Base-by-base conservation (phyloP, 345 rosid species). In the Cochlearia excelsa region DNA sequence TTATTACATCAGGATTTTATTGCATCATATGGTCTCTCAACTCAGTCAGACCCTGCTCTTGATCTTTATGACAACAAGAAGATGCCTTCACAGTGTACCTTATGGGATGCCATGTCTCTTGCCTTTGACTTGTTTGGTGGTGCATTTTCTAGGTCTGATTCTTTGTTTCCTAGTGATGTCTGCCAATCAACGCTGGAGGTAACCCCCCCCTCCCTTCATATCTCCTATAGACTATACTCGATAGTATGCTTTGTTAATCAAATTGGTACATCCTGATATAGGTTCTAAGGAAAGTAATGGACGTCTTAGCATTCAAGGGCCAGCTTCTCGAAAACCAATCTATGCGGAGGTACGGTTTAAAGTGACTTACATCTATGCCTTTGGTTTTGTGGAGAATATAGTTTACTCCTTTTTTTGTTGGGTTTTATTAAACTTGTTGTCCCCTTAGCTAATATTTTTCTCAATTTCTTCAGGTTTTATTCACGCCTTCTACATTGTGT, bases 201-300 rank as follows among this genome's bases (percentile, higher is more conserved):
- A 64, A 27, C 47, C 47, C 26, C 45, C 23, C 23, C 23, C 23
- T 16, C 23, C 23, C 39, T 57, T 54, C 41, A 30, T 56, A 16
- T 51, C 46, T 54, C 61, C 54, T 74, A 57, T 52, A 48, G 34
- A 31, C 53, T 65, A 16, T 16, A 16, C 23, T 16, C 63, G 35
- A 26, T 55, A 33, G 6, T 46, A 48, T 60, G 51, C 43, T 48
- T 41, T 47, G 46, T 26, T 48, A 16, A 65, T 66, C 76, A 49
- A 49, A 30, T 16, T 48, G 47, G 29, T 53, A 41, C 48, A 3
- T 71, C 70, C 43, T 54, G 23, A 55, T 48, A 64, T 70, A 92
- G 98, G 91, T 78, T 68, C 65, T 82, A 60, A 76, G 95, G 70
- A 88, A 85, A 80, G 82, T 86, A 69, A 81, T 86, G 84, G 95